Conservation (phyloP, 2,329 filamentous ascomycete genomes). For the Fusarium albidum region DNA sequence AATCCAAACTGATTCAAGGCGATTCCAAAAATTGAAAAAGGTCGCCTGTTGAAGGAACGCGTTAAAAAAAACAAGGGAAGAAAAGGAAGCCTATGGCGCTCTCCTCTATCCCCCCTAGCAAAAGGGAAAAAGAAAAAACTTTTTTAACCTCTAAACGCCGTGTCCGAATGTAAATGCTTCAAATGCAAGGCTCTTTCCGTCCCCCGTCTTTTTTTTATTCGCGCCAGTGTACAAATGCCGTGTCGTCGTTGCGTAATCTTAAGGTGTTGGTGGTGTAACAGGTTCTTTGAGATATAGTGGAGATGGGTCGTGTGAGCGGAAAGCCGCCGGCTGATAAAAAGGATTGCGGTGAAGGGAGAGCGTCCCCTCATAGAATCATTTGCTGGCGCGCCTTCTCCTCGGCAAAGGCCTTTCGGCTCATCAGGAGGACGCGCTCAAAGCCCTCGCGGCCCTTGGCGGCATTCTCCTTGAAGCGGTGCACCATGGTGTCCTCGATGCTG, state of each 20-base stretch:
- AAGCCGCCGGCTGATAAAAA: constrained; percentile 14
- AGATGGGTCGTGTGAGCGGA: constrained; percentile 35
- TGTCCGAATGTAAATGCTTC: constrained; percentile 37
- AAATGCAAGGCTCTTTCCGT: constrained; percentile 26
- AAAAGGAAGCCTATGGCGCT: constrained; percentile 7
- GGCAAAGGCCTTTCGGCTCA: constrained; percentile 89
- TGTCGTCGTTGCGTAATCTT: constrained; percentile 30
- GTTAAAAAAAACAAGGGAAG: not conserved
- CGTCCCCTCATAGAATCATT: constrained; percentile 32
- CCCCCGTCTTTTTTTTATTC: constrained; percentile 26
- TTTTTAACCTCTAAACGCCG: constrained; percentile 39
- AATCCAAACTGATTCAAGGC: constrained; percentile 16
- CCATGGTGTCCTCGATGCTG: constrained; percentile 90
- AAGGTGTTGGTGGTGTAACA: constrained; percentile 28
- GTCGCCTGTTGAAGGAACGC: constrained; percentile 2
- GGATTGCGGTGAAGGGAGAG: constrained; percentile 5
- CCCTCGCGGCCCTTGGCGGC: constrained; percentile 89
- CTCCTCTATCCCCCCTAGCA: constrained; percentile 6
- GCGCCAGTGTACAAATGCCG: constrained; percentile 38
- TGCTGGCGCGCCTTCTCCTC: constrained; percentile 76
- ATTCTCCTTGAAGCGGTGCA: constrained; percentile 91
- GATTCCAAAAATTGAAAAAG: constrained; percentile 3
- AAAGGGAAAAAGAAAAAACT: constrained; percentile 24
- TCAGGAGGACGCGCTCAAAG: constrained; percentile 93
- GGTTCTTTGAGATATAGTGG: constrained; percentile 32